Conservation (phyloP, 1,139 yeast species). For the Hansenula lynferdii region DNA sequence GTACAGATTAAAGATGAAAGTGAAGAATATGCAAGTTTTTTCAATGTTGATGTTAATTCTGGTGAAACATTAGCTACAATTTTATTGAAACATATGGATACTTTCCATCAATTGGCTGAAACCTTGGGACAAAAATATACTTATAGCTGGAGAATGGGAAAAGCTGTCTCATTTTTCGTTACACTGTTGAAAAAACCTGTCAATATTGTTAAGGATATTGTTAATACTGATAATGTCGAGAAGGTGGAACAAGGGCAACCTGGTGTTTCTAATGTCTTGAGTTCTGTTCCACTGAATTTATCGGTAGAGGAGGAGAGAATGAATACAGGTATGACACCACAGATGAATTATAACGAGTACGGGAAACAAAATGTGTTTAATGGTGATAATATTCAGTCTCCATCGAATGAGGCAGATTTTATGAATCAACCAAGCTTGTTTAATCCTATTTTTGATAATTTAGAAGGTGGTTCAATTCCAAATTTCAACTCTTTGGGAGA, state of each 20-base stretch:
- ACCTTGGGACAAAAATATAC: constrained; percentile 39
- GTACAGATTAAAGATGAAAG: constrained; percentile 14
- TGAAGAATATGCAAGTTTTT: constrained; percentile 11
- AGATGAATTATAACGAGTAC: no score
- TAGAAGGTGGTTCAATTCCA: no score
- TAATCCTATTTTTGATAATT: constrained; percentile 2
- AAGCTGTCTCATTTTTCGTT: constrained; percentile 41
- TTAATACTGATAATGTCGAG: constrained; percentile 16
- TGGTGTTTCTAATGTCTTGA: constrained; percentile 18
- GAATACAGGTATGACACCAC: no score
- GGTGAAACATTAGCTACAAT: constrained; percentile 32
- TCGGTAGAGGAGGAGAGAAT: constrained; percentile 16
- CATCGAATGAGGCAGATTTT: no score
- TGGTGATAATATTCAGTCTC: not conserved
- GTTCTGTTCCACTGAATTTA: constrained; percentile 19
- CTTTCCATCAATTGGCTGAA: constrained; percentile 29
- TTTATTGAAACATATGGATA: constrained; percentile 31
- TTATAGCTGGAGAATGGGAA: constrained; percentile 50
- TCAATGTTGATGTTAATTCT: constrained; percentile 25
- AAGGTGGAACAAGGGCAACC: constrained; percentile 16
- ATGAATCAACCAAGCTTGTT: no score
- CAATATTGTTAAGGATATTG: constrained; percentile 20
- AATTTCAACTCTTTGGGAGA: no score
- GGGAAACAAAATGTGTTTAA: no score
- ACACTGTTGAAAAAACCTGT: constrained; percentile 33